Base-by-base conservation (phyloP, 805 yeast genomes). In the Pichia paraexigua region DNA sequence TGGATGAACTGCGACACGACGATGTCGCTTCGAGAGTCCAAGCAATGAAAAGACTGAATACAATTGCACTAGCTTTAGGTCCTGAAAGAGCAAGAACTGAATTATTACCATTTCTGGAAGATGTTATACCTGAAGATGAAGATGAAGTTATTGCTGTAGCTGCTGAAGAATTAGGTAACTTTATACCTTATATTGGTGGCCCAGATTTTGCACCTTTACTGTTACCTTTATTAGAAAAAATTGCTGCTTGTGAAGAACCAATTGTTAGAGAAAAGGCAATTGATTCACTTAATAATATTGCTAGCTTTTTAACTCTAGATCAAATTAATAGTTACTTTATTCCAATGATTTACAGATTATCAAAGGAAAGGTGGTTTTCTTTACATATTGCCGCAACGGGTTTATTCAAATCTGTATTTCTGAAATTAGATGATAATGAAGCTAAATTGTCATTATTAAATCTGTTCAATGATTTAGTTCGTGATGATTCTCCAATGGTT, bases 401-500 rank as follows among this genome's bases (percentile, higher is more conserved):
- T 2, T 75, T 94, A 57, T 92, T 83, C 70, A 82, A 87, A 58
- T 73, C 85, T 28, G 83, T 85, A 32, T 72, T 86, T 43, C 71
- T 74, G 41, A 76, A 82, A 58, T n/a, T 45, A 20, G 86, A 85
- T 11, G 76, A 78, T 55, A 72, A 78, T 18, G 65, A 69, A 2
- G 67, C 74, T 42, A 75, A 92, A 65, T 76, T 75, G 43, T 83
- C 81, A 47, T 72, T 94, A 53, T 74, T 90, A 56, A 74, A 77
- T 41, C 69, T 84, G 43, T 92, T 83, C 67, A 73, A 79, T 53
- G 85, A 82, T 58, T 74, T 94, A 58, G 79, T 87, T 46, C 79
- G 78, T 57, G 98, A 94, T 67, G 99, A 94, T 53, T 87, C 96
- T 20, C 99, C 99, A 55, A 90, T 94, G 97, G 98, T 94, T 21